Base-by-base conservation (phyloP, 805 yeast genomes). In the Pichia pseudocactophila region DNA sequence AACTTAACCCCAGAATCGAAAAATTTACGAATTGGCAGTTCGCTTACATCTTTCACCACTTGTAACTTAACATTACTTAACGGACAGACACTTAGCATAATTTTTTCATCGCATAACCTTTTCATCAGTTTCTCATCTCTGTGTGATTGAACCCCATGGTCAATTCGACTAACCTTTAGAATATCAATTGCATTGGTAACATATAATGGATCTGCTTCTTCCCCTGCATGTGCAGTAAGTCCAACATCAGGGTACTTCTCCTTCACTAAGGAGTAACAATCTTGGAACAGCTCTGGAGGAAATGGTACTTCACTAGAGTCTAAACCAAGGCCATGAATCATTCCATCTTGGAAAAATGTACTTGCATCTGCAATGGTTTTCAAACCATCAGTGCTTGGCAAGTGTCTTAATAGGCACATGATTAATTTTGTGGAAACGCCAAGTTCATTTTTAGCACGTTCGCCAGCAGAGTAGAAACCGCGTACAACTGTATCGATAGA, bases 201-300 rank as follows among this genome's bases (percentile, higher is more conserved):
- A 50, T 67, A 82, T n/a, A 75, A 71, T 34, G 86, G 78, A 49
- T 81, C 85, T 41, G 90, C 94, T 65, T 85, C 94, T 63, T 85
- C 95, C 53, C 95, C 95, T 2, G 92, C 94, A 55, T 85, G 95
- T 2, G 95, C 90, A 30, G 94, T 85, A 42, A 82, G 67, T 32
- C 76, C 71, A 42, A 80, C 71, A 19, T 73, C 63, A 19, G 80
- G 76, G 54, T 68, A 73, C 34, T 66, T 56, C 19, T 66, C 63
- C 42, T 65, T 67, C 7, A 82, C 71, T 17, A 58, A 53, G 9
- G 61, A 51, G 58, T 79, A 85, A 57, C 87, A 79, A 38, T 80
- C 83, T 12, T 63, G 64, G 54, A 83, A 85, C 38, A 80, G 56
- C 39, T 73, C 69, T 10, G 95, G 90, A 13, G 89, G 90, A 63